Base-by-base conservation (phyloP, 768 basidiomycete species). In the Pulveroboletus frians region DNA sequence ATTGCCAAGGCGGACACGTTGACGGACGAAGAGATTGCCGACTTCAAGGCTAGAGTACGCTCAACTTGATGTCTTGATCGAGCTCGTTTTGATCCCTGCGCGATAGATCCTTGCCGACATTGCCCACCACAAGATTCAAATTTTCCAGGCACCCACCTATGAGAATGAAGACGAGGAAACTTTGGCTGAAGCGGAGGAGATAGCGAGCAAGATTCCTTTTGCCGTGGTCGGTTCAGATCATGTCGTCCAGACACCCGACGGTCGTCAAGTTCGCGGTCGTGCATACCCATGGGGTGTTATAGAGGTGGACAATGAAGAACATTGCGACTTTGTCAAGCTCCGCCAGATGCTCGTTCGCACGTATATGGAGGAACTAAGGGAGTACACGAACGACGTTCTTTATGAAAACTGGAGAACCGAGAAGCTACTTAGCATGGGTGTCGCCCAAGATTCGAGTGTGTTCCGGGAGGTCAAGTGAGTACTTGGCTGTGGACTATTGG, bases 381-480 rank as follows among this genome's bases (percentile, higher is more conserved):
- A 98, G 72, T 90, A 94, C 69, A 98, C 96, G 59, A 94, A 95
- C 65, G 85, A 91, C 61, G 83, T 88, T 32, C 79, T 99, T 49
- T 99, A 99, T 68, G 96, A 99, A 79, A 91, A 97, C 69, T 99
- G 96, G 85, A 79, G 96, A 73, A 91, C 87, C 52, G 92, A 97
- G 68, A 98, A 98, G 71, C 74, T 99, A 49, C 73, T 91, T 65
- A 88, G 84, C 68, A 96, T 99, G 96, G 96, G 96, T 65, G 94
- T 99, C 49, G 84, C 91, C 32, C 96, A 99, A 67, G 96, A 99
- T 65, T 89, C 91, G 36, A 88, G 83, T 46, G 96, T 99, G 36
- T 99, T 99, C 87, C 94, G 92, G 75, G 96, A 98, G 75, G 83
- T 97, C 79, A 98, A 98, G 95, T 96, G 73, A 55, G 92, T 78